These are phyloP conservation scores for Colletotrichum sp. DNA, from an alignment of 2,329 filamentous ascomycete genomes.

Conservation along the genomic window DNA sequence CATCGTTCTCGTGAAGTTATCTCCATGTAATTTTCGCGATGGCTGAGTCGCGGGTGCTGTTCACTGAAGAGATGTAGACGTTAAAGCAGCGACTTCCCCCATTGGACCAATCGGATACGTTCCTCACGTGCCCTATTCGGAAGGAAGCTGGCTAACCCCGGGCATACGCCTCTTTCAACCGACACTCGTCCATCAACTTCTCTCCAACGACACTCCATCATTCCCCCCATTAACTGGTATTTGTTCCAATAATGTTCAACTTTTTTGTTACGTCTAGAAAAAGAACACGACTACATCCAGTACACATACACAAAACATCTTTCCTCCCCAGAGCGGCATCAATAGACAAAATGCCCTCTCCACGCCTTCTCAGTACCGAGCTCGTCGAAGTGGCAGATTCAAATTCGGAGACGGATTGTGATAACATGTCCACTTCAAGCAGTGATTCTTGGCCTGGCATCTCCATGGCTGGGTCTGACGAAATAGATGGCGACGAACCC, in stretches of 20 bases:
- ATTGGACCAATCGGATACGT: background rate
- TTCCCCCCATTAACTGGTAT: background rate
- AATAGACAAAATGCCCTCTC: background rate
- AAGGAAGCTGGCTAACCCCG: background rate
- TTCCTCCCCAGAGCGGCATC: background rate
- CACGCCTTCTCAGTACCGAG: background rate
- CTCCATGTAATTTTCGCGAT: background rate
- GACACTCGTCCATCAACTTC: background rate
- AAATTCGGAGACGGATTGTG: background rate
- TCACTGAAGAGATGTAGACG: fast-evolving
- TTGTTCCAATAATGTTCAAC: background rate
- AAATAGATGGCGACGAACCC: background rate
- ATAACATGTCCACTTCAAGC: background rate
- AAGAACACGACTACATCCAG: background rate
- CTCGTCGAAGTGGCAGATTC: background rate
- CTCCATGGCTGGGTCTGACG: background rate
- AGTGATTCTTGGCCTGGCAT: background rate
- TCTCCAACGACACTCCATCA: background rate
- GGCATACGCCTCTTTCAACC: background rate
- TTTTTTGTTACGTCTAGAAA: background rate
- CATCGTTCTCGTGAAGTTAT: background rate
- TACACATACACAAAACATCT: background rate
- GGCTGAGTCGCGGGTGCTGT: background rate
- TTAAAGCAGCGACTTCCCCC: background rate
- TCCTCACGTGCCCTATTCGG: background rate